A percentile compares a stretch with the other conserved stretches of the same genome.
These are phyloP conservation scores for Coffea humblotiana DNA, from an alignment of 305 asterid genomes.

Conservation along the genomic window DNA sequence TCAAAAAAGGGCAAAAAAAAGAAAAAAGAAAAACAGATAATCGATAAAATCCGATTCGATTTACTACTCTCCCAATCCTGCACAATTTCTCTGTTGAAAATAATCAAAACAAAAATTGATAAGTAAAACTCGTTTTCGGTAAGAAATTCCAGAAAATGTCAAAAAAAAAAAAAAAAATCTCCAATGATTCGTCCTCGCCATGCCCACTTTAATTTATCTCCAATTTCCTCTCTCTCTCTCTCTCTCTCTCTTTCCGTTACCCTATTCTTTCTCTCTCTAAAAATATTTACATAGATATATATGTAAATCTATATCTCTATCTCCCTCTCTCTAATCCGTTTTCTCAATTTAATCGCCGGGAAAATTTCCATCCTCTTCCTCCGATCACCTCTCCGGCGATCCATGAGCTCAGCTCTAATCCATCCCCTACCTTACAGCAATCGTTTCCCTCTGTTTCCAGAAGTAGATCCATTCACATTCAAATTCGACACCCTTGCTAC, in stretches of 20 bases:
- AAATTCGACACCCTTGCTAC: slow-evolving; percentile 11
- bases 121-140: not conserved
- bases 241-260: not conserved
- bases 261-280: slow-evolving; percentile 14
- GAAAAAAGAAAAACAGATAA: not conserved
- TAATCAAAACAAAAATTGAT: not conserved
- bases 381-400: slow-evolving; percentile 43
- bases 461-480: slow-evolving; percentile 28
- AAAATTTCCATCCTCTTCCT: slow-evolving; percentile 19
- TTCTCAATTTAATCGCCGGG: slow-evolving; percentile 50
- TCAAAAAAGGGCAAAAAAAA: not conserved
- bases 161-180: not conserved
- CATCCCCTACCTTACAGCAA: not conserved
- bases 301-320: slow-evolving; percentile 19
- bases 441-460: slow-evolving; percentile 1
- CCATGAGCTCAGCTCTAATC: slow-evolving; percentile 26
- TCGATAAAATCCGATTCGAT: too few relatives aligned
- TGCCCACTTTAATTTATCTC: slow-evolving; percentile 22
- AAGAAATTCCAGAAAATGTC: not conserved
- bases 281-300: slow-evolving; percentile 21
- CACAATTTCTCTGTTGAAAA: too few relatives aligned
- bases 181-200: slow-evolving; percentile 16
- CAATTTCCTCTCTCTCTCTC: slow-evolving; percentile 30
- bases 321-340: slow-evolving; percentile 21
- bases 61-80: too few relatives aligned